Evolutionary conservation across 495 filamentous ascomycete species (phyloP).

Genomic region (Tricharina praecox): DNA sequence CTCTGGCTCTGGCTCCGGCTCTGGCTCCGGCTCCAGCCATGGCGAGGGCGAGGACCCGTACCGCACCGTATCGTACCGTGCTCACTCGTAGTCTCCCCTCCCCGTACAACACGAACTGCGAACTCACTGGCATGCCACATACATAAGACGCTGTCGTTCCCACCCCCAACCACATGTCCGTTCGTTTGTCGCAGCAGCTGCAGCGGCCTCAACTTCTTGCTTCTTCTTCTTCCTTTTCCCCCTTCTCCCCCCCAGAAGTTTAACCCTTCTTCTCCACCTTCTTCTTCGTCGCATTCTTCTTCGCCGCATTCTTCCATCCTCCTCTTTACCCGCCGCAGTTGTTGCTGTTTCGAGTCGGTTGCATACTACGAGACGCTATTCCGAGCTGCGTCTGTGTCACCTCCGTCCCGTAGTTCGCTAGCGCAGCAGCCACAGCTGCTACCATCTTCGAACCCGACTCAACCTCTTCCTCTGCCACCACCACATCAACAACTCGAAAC

Average conservation of each 20-base stretch:
- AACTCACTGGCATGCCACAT: background rate
- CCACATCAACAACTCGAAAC: background rate
- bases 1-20: too few species aligned
- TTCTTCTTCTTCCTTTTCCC: background rate
- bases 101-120: too few species aligned
- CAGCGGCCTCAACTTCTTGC: background rate
- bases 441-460: background rate
- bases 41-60: too few species aligned
- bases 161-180: background rate
- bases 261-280: background rate
- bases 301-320: background rate
- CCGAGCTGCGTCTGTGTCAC: background rate
- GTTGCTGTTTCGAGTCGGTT: background rate
- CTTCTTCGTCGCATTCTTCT: background rate
- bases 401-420: background rate
- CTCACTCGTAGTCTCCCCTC: too few species aligned
- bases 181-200: background rate
- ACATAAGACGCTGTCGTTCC: background rate
- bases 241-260: too few species aligned
- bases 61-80: too few species aligned
- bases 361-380: too few species aligned
- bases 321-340: background rate
- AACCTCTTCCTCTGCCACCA: background rate
- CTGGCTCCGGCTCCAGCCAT: too few species aligned
- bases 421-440: background rate